A percentile compares a stretch with the other conserved stretches of the same genome.
Evolutionary conservation across 2,329 filamentous ascomycete genomes (phyloP).

Genomic region (Colletotrichum acutatum): DNA sequence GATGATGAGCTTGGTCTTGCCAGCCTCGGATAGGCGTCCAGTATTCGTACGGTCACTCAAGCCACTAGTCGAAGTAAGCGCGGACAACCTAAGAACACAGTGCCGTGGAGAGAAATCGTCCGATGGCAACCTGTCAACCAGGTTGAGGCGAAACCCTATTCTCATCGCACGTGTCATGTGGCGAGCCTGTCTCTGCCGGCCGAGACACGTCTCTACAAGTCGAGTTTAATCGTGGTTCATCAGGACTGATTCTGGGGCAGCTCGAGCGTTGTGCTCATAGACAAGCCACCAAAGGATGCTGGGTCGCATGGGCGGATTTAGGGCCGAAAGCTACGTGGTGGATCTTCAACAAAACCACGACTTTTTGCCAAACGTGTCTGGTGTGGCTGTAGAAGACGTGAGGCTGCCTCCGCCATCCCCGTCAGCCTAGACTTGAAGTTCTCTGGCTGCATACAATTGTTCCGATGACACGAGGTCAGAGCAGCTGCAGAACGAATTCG

Average conservation of each 20-base stretch:
- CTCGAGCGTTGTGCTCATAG: constrained; percentile 22
- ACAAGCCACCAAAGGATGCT: constrained; percentile 19
- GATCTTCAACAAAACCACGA: constrained; percentile 21
- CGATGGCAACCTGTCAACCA: constrained; percentile 24
- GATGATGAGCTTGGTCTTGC: background rate
- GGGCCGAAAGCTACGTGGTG: constrained; percentile 30
- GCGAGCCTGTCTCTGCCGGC: constrained; percentile 27
- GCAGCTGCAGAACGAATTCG: constrained; percentile 2
- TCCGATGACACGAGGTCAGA: constrained; percentile 20
- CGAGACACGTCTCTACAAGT: constrained; percentile 26
- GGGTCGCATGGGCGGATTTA: constrained; percentile 21
- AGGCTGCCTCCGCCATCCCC: constrained; percentile 27
- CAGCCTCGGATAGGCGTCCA: background rate
- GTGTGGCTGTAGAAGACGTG: constrained; percentile 2
- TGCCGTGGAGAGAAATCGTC: constrained; percentile 28
- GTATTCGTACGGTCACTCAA: background rate
- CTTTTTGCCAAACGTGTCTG: constrained; percentile 25
- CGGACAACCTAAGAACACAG: background rate
- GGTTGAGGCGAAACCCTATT: constrained; percentile 23
- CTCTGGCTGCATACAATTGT: constrained; percentile 29
- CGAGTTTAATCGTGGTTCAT: background rate
- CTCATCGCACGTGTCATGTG: constrained; percentile 31
- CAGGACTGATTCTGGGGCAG: constrained; percentile 3
- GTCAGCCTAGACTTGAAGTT: constrained; percentile 29
- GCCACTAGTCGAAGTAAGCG: background rate